Base-by-base conservation (phyloP, 768 basidiomycete genomes). In the Sarcodon aspratus region DNA sequence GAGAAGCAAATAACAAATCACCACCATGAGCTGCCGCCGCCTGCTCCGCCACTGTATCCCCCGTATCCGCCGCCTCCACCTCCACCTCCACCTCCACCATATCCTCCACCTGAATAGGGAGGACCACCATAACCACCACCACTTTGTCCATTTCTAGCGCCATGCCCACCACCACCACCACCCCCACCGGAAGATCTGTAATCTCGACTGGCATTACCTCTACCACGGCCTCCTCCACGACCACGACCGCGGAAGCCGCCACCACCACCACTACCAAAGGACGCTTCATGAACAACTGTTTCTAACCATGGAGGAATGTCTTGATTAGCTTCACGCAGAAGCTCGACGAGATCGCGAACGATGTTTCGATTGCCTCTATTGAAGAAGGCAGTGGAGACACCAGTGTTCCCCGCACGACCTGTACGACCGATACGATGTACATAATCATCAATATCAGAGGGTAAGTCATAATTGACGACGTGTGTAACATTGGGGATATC, bases 401-500 rank as follows among this genome's bases (percentile, higher is more conserved):
- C 96, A 9, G 86, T 90, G 73, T 99, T 99, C 45, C 96, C 96
- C 8, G 96, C 96, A 78, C 96, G 94, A 42, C 96, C 96, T 11
- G 93, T 95, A 73, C 93, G 87, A 73, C 92, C 92, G 59, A 94
- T 95, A 60, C 92, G 93, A 64, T 98, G 94, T 43, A 98, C 94
- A 67, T 98, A 99, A 67, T 99, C 96, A 61, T 98, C 96, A 54
- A 99, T 94, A 69, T 98, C 96, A 52, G 86, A 86, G 10, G 96
- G 96, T 6, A 99, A 74, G 64, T 98, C 96, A 67, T 97, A 98
- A 66, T 97, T 95, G 72, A 98, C 76, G 61, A 99, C 96, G 64
- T 98, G 96, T 12, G 89, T 96, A 61, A 99, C 96, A 66, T 99
- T 96, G 53, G 96, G 96, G 58, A 99, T 98, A 68, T 99, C 96